Conservation (phyloP, 2,329 filamentous ascomycete species). For the Colletotrichum sp. region DNA sequence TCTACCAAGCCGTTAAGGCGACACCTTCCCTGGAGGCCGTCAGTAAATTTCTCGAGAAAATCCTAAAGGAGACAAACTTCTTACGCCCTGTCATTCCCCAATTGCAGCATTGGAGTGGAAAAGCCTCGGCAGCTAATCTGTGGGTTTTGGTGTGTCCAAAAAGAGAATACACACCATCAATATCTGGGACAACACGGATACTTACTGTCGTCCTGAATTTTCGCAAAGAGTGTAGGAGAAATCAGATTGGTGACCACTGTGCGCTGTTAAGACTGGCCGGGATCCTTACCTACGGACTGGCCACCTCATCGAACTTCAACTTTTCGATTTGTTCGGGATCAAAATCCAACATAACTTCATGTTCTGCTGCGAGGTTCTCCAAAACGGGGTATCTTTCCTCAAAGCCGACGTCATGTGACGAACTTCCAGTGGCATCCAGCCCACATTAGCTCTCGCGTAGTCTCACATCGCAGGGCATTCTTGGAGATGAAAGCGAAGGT, state of each 20-base stretch:
- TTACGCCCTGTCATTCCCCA: background rate
- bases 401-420: background rate
- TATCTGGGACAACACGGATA: too few species aligned
- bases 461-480: background rate
- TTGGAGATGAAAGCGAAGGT: background rate
- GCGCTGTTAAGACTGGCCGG: rapidly evolving
- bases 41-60: rapidly evolving
- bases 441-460: background rate
- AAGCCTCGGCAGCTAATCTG: rapidly evolving
- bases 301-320: background rate
- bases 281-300: background rate
- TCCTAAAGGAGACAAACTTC: background rate
- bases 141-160: background rate
- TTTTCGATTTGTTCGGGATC: background rate
- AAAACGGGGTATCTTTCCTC: background rate
- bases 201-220: too few species aligned
- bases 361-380: rapidly evolving
- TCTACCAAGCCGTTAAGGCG: background rate
- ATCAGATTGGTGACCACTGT: background rate
- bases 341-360: background rate
- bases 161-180: background rate
- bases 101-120: rapidly evolving
- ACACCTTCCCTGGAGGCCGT: rapidly evolving
- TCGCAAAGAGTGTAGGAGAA: background rate
- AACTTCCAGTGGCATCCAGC: background rate